phyloP scores from a whole-genome alignment of 352 stramenopile genomes.

The Phytophthora pisi region DNA sequence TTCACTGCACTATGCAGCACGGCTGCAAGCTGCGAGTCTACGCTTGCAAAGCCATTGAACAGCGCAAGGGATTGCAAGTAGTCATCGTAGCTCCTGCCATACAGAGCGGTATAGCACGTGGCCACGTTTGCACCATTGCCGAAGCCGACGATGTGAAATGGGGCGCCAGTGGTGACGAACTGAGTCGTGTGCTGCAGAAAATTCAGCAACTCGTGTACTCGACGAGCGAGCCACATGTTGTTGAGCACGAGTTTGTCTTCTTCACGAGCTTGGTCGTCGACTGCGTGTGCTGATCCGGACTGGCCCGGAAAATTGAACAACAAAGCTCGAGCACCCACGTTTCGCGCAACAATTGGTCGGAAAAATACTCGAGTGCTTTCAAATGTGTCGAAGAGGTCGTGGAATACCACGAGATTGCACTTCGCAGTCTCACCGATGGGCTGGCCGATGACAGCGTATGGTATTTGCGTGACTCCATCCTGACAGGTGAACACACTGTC shows the following conservation, averaged over 20 bases:
- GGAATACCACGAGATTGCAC: constrained; percentile 91
- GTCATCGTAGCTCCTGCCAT: constrained; percentile 48
- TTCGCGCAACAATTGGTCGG: constrained; percentile 70
- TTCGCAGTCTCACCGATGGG: constrained; percentile 59
- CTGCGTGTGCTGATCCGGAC: constrained; percentile 70
- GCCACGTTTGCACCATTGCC: constrained; percentile 90
- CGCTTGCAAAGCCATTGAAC: constrained; percentile 86
- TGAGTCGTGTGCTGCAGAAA: constrained; percentile 71
- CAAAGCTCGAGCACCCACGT: constrained; percentile 84
- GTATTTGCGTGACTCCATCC: constrained; percentile 80
- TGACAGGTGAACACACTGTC: constrained; percentile 69
- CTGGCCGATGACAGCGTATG: constrained; percentile 84
- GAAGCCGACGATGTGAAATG: constrained; percentile 90
- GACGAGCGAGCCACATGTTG: constrained; percentile 86
- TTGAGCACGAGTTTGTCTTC: constrained; percentile 64
- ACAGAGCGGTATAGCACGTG: constrained; percentile 62
- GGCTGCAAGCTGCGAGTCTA: constrained; percentile 77
- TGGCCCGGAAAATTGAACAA: constrained; percentile 94
- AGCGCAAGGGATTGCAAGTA: constrained; percentile 77
- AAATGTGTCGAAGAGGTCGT: constrained; percentile 94
- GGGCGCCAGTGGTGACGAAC: constrained; percentile 70
- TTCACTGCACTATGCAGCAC: constrained; percentile 85
- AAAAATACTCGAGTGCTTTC: constrained; percentile 92
- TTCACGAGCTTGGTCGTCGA: constrained; percentile 31
- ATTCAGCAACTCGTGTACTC: constrained; percentile 87